phyloP scores from a whole-genome alignment of 768 basidiomycete genomes.

The Leccinum broughii region DNA sequence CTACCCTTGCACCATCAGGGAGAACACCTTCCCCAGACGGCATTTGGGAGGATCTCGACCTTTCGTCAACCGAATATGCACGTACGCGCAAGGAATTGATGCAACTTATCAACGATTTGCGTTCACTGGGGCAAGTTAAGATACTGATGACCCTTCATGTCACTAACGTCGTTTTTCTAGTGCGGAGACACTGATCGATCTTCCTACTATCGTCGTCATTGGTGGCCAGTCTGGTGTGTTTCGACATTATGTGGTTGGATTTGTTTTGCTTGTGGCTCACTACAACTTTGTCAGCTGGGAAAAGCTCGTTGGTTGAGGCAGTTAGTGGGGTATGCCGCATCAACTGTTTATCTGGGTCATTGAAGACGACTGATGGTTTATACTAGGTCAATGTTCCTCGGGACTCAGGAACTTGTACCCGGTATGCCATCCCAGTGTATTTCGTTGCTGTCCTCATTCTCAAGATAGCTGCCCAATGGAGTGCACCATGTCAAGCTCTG shows the following conservation, averaged over 20 bases:
- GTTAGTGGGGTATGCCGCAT: conserved; percentile 48
- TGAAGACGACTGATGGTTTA: background rate
- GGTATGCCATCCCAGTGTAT: conserved; percentile 32
- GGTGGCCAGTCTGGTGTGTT: conserved; percentile 54
- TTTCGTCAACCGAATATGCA: conserved; percentile 41
- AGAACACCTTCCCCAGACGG: conserved; percentile 15
- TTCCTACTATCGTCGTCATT: conserved; percentile 57
- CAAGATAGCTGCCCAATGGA: conserved; percentile 51
- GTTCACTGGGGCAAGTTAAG: conserved; percentile 39
- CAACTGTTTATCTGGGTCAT: background rate
- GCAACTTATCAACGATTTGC: conserved; percentile 39
- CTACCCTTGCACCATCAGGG: background rate
- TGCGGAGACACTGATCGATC: conserved; percentile 39
- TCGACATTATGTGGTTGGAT: background rate
- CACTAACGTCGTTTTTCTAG: conserved; percentile 28
- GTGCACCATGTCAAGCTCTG: conserved; percentile 45
- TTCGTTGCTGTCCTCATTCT: conserved; percentile 1
- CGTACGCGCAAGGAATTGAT: conserved; percentile 41
- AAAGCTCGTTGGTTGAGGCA: conserved; percentile 60
- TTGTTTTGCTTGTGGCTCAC: background rate
- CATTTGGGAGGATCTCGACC: conserved; percentile 13
- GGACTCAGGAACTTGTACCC: conserved; percentile 61
- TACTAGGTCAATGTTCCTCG: conserved; percentile 58
- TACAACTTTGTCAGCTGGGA: conserved; percentile 43
- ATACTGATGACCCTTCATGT: background rate